These are phyloP conservation scores for Diphasiastrum complanatum DNA, from an alignment of 83 land plant genomes.

Conservation along the genomic window DNA sequence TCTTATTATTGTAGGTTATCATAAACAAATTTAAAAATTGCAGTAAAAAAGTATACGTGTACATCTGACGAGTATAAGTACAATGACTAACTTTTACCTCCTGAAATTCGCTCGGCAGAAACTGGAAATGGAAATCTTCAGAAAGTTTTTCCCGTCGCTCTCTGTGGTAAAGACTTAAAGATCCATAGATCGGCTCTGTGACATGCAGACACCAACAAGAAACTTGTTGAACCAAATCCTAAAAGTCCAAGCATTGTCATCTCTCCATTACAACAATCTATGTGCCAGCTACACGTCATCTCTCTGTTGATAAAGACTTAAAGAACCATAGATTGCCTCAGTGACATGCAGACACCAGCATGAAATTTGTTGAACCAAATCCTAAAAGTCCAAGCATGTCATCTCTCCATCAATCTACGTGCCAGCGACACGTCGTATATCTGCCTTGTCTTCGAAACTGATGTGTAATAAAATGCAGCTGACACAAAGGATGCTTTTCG, in stretches of 20 bases:
- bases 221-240: not conserved
- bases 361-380: too few relatives aligned
- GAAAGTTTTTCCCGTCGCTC: slow-evolving; percentile 92
- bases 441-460: too few relatives aligned
- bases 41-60: not conserved
- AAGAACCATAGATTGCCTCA: too few relatives aligned
- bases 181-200: slow-evolving; percentile 93
- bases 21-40: not conserved
- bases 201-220: slow-evolving; percentile 6
- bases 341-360: too few relatives aligned
- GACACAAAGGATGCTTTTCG: too few relatives aligned
- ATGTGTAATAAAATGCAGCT: too few relatives aligned
- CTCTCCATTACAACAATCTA: not conserved
- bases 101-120: slow-evolving; percentile 62
- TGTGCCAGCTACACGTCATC: not conserved
- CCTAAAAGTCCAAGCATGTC: too few relatives aligned
- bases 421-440: too few relatives aligned
- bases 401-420: too few relatives aligned
- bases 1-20: too few relatives aligned
- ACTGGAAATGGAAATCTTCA: slow-evolving; percentile 79
- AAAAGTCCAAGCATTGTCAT: not conserved
- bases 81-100: slow-evolving; percentile 44
- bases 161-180: slow-evolving; percentile 80
- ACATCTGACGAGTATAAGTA: not conserved
- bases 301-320: too few relatives aligned